Percentiles rank a stretch among this genome's conserved stretches.
Evolutionary conservation across 768 basidiomycete genomes (phyloP).

Genomic region (Russula earlei): DNA sequence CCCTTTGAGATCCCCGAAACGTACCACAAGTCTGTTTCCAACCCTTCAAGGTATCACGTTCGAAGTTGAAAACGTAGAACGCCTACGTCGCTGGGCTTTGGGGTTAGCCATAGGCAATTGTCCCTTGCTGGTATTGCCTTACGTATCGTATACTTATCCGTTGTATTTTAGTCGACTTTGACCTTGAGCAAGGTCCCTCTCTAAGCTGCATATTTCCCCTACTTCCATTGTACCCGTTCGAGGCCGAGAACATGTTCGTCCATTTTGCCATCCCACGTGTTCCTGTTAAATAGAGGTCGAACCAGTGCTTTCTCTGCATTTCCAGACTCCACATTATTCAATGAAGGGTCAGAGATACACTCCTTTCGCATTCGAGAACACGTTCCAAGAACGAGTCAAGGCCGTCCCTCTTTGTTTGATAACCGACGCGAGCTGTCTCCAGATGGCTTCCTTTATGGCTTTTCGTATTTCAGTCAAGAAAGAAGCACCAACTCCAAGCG

Average conservation of each 20-base stretch:
- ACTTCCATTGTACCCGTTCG: constrained; percentile 49
- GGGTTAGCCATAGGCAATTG: constrained; percentile 55
- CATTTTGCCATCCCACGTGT: background rate
- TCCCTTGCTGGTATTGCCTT: background rate
- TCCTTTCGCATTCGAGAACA: constrained; percentile 73
- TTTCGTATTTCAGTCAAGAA: constrained; percentile 65
- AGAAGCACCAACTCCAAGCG: constrained; percentile 58
- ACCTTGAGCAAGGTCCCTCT: constrained; percentile 78
- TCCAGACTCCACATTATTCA: constrained; percentile 80
- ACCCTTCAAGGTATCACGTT: constrained; percentile 35
- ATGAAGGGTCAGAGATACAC: constrained; percentile 75
- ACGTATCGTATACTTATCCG: background rate
- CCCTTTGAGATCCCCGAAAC: constrained; percentile 30
- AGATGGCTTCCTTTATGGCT: constrained; percentile 73
- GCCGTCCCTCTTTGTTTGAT: constrained; percentile 16
- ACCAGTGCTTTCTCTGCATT: constrained; percentile 84
- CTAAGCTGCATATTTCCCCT: constrained; percentile 63
- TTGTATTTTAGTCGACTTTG: constrained; percentile 62
- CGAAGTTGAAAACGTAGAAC: constrained; percentile 36
- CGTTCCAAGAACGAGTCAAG: constrained; percentile 15
- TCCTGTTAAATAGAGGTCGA: constrained; percentile 10
- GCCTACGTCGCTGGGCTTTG: constrained; percentile 58
- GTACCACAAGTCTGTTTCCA: constrained; percentile 4
- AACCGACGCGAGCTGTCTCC: constrained; percentile 31
- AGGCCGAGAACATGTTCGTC: constrained; percentile 77